These are phyloP conservation scores for Olyra latifolia DNA, from an alignment of 176 grass and related monocot genomes.

Conservation along the genomic window DNA sequence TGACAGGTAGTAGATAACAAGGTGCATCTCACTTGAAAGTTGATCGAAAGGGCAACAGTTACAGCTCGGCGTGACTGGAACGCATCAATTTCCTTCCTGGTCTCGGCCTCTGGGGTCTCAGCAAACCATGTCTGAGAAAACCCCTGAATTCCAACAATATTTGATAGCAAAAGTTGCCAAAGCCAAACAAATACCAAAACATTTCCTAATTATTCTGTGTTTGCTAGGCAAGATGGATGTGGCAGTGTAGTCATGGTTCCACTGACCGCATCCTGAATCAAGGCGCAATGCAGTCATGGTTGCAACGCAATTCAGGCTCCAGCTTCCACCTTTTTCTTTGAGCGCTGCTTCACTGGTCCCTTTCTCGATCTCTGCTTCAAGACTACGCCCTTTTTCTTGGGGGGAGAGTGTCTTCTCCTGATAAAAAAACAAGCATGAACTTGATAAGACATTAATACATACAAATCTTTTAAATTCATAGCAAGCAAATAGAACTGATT, in stretches of 20 bases:
- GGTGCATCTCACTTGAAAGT: not conserved
- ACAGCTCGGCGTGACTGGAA: not conserved
- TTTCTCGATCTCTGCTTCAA: conserved; percentile 36
- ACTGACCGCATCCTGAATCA: not conserved
- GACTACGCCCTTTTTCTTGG: conserved; percentile 39
- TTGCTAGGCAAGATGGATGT: not conserved
- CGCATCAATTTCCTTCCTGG: not conserved
- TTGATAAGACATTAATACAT: not conserved
- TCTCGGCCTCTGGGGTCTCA: not conserved
- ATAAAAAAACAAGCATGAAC: not conserved
- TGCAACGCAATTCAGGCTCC: not conserved
- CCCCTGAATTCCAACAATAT: not conserved
- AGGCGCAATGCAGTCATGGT: not conserved
- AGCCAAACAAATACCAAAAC: not conserved
- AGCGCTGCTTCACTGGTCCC: not conserved
- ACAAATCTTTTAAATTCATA: not conserved
- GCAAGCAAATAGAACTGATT: not conserved
- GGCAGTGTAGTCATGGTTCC: not conserved
- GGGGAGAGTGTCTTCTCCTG: conserved; percentile 37
- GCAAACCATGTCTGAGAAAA: not conserved
- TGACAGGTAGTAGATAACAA: not conserved
- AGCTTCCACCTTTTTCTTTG: conserved; percentile 36
- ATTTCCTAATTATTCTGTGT: conserved; percentile 36
- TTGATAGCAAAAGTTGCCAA: conserved; percentile 19
- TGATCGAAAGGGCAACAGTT: not conserved